Evolutionary conservation across 306 rosid species (phyloP), one percentile per base, ranked within the genome.

Genomic region (Inga oerstediana): DNA sequence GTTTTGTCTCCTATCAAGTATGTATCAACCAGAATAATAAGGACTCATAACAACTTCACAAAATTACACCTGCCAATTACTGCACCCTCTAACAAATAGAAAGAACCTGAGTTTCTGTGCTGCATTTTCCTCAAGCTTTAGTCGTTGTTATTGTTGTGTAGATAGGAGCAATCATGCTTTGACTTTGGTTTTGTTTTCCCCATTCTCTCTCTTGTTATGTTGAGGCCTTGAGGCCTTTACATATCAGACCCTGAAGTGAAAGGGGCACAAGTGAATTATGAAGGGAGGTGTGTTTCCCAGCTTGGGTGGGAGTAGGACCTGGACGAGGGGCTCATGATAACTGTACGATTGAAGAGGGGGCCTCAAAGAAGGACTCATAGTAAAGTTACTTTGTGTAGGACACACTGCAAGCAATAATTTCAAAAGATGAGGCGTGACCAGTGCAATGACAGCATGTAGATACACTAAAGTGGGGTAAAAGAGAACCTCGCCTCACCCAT

Each of bases 391-490:
- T 73, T 78, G 74, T 58, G 70, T 69, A 69, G 69, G 66, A 30
- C 64, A 49, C 64, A 30, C 67, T 52, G 62, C 62, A 35, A 48
- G 84, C 80, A 79, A 86, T 86, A 79, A 86, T 83, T 79, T 51
- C 41, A 79, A 49, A 4, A 30, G 72, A 71, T 79, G 79, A 75
- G 86, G 81, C 44, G 77, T 79, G 77, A 74, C 86, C 70, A 73
- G 77, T 16, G 39, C 83, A 65, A 79, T 64, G 70, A 64, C 41
- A 41, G 73, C 69, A 64, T 78, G 71, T 46, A 27, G 34, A 49
- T 75, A 61, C 45, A 58, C 72, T 69, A 83, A 71, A 34, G 72
- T 62, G 75, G 27, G 77, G 69, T 8, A 71, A 61, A 70, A 79
- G 46, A 67, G 72, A 70, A 61, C 66, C 16, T 32, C 74, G 74